Conservation (phyloP, 371 early-diverging fungal species). For the Zychaea mexicana region DNA sequence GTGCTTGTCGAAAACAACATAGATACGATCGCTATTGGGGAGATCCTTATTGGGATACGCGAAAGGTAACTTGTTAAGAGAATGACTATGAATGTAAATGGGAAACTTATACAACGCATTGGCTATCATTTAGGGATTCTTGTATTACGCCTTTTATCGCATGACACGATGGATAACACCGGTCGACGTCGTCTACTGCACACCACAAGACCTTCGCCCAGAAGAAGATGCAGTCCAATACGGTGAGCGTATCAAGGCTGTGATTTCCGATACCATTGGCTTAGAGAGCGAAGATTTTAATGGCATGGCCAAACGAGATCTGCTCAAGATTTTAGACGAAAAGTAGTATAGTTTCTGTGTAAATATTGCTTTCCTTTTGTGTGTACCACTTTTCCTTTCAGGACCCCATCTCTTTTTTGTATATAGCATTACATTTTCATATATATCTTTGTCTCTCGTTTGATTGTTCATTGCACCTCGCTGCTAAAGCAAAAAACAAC, state of each 20-base stretch:
- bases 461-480: too few species aligned
- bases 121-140: slow-evolving; percentile 25
- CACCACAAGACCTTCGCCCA: slow-evolving; percentile 17
- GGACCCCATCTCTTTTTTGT: too few species aligned
- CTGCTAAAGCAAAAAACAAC: too few species aligned
- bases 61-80: slow-evolving; percentile 14
- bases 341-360: slow-evolving; percentile 1
- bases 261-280: slow-evolving; percentile 27
- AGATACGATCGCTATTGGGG: slow-evolving; percentile 38
- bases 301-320: slow-evolving; percentile 43
- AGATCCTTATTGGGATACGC: slow-evolving; percentile 51
- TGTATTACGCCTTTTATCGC: slow-evolving; percentile 45
- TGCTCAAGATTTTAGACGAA: slow-evolving; percentile 23
- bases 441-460: too few species aligned
- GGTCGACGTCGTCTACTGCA: slow-evolving; percentile 33
- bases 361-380: too few species aligned
- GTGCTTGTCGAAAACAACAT: background rate
- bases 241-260: slow-evolving; percentile 29
- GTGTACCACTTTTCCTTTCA: too few species aligned
- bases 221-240: slow-evolving; percentile 28
- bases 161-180: slow-evolving; percentile 49
- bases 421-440: too few species aligned
- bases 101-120: background rate
- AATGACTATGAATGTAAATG: background rate
- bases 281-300: slow-evolving; percentile 38